phyloP scores from a whole-genome alignment of 2,329 filamentous ascomycete genomes.

The Amauroascus niger region DNA sequence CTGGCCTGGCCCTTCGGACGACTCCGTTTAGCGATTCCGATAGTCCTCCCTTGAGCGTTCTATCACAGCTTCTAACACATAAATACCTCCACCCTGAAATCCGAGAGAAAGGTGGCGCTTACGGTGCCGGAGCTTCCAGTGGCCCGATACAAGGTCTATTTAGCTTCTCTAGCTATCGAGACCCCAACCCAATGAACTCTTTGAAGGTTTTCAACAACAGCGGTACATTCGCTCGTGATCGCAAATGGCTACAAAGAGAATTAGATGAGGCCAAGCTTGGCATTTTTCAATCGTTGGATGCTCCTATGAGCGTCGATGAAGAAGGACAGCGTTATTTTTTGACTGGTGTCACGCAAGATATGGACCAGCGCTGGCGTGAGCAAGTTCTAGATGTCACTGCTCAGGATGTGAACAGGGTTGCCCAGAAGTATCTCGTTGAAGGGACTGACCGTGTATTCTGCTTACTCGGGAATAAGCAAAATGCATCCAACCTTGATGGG shows the following conservation, averaged over 20 bases:
- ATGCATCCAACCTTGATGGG: constrained; percentile 57
- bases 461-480: constrained; percentile 70
- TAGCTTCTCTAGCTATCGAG: constrained; percentile 91
- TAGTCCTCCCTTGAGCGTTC: constrained; percentile 72
- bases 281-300: constrained; percentile 85
- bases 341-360: constrained; percentile 73
- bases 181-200: constrained; percentile 87
- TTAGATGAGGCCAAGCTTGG: constrained; percentile 93
- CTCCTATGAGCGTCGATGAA: constrained; percentile 72
- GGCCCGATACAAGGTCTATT: constrained; percentile 74
- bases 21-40: constrained; percentile 68
- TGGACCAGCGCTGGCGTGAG: constrained; percentile 77
- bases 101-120: constrained; percentile 92
- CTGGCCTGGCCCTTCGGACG: constrained; percentile 69
- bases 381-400: constrained; percentile 76
- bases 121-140: constrained; percentile 82
- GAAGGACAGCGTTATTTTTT: constrained; percentile 83
- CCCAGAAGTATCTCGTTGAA: constrained; percentile 71
- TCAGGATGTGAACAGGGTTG: constrained; percentile 68
- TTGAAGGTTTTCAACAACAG: constrained; percentile 74
- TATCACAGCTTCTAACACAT: constrained; percentile 86
- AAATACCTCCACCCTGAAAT: constrained; percentile 97
- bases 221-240: constrained; percentile 72
- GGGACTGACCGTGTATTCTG: constrained; percentile 52
- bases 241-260: constrained; percentile 70